A percentile compares a stretch with the other conserved stretches of the same genome.
Conservation (phyloP, 495 filamentous ascomycete species). For the Echria macrotheca region DNA sequence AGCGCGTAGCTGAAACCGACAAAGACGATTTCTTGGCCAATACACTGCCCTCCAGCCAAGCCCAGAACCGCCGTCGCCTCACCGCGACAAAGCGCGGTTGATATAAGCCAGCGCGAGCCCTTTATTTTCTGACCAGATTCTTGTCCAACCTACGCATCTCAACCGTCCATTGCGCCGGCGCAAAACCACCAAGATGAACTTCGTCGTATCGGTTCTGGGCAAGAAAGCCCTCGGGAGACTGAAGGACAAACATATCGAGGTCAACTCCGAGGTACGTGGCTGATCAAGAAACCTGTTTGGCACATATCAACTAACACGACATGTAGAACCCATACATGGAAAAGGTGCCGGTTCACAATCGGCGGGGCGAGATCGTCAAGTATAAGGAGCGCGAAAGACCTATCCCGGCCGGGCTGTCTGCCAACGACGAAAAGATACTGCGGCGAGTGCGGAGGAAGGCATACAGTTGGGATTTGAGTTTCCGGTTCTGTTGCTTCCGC, state of each 20-base stretch:
- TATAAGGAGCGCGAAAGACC: slow-evolving; percentile 65
- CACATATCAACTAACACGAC: too few species aligned
- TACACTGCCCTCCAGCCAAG: not conserved
- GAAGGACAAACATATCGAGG: slow-evolving; percentile 61
- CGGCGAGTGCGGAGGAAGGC: slow-evolving; percentile 74
- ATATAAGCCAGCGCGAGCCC: too few species aligned
- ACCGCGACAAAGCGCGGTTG: not conserved
- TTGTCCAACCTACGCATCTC: too few species aligned
- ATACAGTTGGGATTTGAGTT: slow-evolving; percentile 69
- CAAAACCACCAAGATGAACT: slow-evolving; percentile 16
- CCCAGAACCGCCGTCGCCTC: too few species aligned
- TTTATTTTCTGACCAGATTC: too few species aligned
- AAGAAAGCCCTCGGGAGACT: slow-evolving; percentile 64
- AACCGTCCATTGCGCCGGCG: too few species aligned
- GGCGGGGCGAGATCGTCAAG: slow-evolving; percentile 51
- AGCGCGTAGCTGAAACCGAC: slow-evolving; percentile 18
- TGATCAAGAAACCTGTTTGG: too few species aligned
- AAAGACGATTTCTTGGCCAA: slow-evolving; percentile 13
- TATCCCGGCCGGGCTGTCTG: slow-evolving; percentile 64
- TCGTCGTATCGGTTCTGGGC: slow-evolving; percentile 46
- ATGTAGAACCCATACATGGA: slow-evolving; percentile 74
- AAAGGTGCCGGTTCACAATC: slow-evolving; percentile 59
- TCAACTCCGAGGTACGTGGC: slow-evolving; percentile 58
- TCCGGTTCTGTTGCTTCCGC: slow-evolving; percentile 66
- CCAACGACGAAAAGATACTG: slow-evolving; percentile 73